phyloP scores from a whole-genome alignment of 495 filamentous ascomycete species.

The Bacidia gigantensis region DNA sequence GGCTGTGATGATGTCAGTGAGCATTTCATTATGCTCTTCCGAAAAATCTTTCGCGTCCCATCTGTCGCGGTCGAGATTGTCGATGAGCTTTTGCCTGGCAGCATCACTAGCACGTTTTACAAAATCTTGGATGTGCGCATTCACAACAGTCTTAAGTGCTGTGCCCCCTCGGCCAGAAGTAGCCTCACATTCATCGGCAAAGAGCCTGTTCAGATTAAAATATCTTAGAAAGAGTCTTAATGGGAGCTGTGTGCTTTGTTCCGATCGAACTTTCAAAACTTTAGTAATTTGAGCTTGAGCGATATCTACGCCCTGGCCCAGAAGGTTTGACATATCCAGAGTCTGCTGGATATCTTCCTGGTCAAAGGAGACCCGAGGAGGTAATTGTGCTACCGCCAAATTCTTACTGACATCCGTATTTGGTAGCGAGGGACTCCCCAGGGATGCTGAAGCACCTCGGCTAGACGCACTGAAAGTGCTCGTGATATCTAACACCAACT shows the following conservation, averaged over 20 bases:
- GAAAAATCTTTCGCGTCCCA: conserved; percentile 85
- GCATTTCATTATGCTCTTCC: conserved; percentile 45
- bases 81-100: conserved; percentile 65
- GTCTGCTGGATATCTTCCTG: conserved; percentile 77
- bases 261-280: conserved; percentile 78
- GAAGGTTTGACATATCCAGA: conserved; percentile 84
- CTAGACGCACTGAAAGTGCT: conserved; percentile 44
- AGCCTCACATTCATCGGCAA: conserved; percentile 93
- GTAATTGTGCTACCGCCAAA: conserved; percentile 22
- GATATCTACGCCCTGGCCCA: conserved; percentile 85
- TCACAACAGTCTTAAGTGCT: conserved; percentile 73
- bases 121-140: conserved; percentile 83
- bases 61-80: conserved; percentile 75
- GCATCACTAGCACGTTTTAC: conserved; percentile 59
- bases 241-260: conserved; percentile 61
- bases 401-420: conserved; percentile 21
- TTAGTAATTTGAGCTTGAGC: conserved; percentile 88
- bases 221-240: conserved; percentile 76
- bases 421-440: conserved; percentile 33
- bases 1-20: conserved; percentile 56
- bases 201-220: conserved; percentile 84
- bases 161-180: conserved; percentile 80
- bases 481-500: conserved; percentile 89
- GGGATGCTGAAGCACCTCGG: conserved; percentile 25
- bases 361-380: conserved; percentile 16